Evolutionary conservation across 139 green algal genomes (phyloP).

Genomic region (Gonium pectorale): DNA sequence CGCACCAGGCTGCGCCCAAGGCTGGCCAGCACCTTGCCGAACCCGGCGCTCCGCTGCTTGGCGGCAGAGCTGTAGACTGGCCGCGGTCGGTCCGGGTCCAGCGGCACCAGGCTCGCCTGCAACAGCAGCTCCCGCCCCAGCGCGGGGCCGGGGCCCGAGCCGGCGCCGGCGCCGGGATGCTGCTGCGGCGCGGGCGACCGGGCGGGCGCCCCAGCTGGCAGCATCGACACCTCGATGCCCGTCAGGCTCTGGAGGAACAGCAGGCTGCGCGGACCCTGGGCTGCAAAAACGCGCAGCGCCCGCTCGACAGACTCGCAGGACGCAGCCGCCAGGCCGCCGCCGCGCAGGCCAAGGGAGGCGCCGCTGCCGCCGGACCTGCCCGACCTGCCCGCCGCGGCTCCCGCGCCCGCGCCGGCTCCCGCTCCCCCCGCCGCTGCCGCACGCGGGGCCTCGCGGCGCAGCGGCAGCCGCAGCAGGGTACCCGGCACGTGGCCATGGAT

Average conservation of each 20-base stretch:
- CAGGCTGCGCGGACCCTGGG: slow-evolving; percentile 24
- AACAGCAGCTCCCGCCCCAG: slow-evolving; percentile 6
- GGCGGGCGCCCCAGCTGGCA: not conserved
- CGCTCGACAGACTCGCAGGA: slow-evolving; percentile 3
- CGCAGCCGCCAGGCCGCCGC: slow-evolving; percentile 21
- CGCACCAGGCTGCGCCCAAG: slow-evolving; percentile 16
- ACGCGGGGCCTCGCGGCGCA: slow-evolving; percentile 39
- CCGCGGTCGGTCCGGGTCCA: slow-evolving; percentile 17
- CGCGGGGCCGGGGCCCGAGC: not conserved
- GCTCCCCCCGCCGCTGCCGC: not conserved
- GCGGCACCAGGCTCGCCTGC: slow-evolving; percentile 3
- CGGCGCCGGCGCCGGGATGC: no score
- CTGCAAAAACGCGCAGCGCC: not conserved
- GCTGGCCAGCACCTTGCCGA: slow-evolving; percentile 1
- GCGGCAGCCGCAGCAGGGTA: slow-evolving; percentile 73
- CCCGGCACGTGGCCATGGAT: slow-evolving; percentile 1
- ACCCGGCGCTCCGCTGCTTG: no score
- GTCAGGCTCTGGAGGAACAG: slow-evolving; percentile 22
- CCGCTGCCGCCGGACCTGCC: not conserved
- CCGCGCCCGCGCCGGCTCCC: not conserved
- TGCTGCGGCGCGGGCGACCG: not conserved
- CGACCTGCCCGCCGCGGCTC: not conserved
- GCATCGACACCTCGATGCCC: slow-evolving; percentile 14
- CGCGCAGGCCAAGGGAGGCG: not conserved
- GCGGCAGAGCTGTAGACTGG: slow-evolving; percentile 5